A percentile compares a stretch with the other conserved stretches of the same genome.
Conservation (phyloP, 208 protist genomes). For the Acanthamoeba triangularis region DNA sequence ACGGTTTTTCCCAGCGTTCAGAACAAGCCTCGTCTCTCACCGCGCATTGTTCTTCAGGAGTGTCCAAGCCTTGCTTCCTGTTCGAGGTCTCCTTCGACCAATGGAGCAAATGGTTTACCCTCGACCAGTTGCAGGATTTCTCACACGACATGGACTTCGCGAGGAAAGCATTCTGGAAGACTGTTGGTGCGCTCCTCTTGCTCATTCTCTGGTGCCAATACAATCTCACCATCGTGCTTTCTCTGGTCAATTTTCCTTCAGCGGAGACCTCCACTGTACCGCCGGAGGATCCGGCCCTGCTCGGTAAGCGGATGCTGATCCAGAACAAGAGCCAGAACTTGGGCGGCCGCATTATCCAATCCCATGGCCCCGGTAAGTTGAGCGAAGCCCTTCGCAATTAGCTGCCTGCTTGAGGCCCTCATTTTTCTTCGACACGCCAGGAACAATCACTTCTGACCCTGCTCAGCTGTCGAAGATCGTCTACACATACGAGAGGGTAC, state of each 20-base stretch:
- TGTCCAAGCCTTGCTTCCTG: neutral
- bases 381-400: too few relatives aligned
- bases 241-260: neutral
- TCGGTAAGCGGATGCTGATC: conserved; percentile 17
- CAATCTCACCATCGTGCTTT: too few relatives aligned
- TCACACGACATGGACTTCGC: neutral
- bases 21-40: neutral
- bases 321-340: neutral
- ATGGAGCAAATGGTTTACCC: neutral
- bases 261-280: neutral
- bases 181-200: neutral
- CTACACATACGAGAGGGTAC: neutral
- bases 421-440: neutral
- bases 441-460: neutral
- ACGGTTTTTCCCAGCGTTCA: neutral
- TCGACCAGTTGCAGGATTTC: conserved; percentile 9
- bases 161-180: neutral
- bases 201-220: too few relatives aligned
- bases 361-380: neutral
- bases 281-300: neutral
- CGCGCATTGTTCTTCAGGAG: neutral
- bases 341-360: neutral
- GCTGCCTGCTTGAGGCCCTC: neutral
- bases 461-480: neutral
- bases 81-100: neutral